Percentiles rank a stretch among this genome's conserved stretches.
Conservation (phyloP, 148 eudicot species). For the Diospyros lotus region DNA sequence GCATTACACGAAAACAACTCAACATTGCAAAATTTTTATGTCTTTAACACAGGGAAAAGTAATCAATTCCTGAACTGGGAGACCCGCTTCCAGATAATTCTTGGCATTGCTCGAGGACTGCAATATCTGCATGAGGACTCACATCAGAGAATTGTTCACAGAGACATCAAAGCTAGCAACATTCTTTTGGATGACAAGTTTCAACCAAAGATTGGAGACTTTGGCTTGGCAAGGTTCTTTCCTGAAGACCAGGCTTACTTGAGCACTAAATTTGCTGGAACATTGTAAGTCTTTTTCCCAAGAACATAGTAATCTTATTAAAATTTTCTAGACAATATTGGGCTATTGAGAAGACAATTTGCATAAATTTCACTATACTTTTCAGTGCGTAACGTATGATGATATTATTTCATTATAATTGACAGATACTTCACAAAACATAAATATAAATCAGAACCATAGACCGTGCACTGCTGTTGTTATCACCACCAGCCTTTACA, state of each 20-base stretch:
- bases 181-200: conserved; percentile 44
- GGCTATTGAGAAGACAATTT: neutral
- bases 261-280: conserved; percentile 51
- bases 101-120: conserved; percentile 47
- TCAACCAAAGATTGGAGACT: conserved; percentile 47
- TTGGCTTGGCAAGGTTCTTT: conserved; percentile 53
- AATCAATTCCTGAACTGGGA: conserved; percentile 35
- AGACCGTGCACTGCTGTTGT: too few relatives aligned
- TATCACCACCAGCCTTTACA: neutral
- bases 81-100: conserved; percentile 40
- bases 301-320: neutral
- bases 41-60: conserved; percentile 27
- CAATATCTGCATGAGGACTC: conserved; percentile 53
- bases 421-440: too few relatives aligned
- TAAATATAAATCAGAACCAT: too few relatives aligned
- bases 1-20: neutral
- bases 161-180: conserved; percentile 55
- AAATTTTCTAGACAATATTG: neutral
- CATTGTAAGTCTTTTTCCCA: conserved; percentile 33
- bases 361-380: neutral
- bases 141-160: conserved; percentile 42
- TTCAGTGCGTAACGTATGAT: neutral
- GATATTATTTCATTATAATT: neutral
- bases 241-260: conserved; percentile 52
- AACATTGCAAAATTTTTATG: neutral